Evolutionary conservation across 306 rosid species (phyloP).

Genomic region (Trifolium subterraneum): DNA sequence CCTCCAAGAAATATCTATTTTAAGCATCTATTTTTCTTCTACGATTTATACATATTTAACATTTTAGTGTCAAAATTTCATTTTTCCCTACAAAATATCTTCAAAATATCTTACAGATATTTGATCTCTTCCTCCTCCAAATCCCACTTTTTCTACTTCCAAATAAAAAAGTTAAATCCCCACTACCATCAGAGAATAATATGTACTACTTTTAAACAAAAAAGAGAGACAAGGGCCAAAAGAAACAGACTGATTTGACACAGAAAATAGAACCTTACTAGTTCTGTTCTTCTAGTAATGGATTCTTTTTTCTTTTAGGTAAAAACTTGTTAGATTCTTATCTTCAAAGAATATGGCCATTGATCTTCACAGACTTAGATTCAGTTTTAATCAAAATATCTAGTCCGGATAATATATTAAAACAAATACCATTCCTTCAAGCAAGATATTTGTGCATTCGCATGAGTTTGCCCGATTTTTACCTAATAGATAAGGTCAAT

Average conservation of each 20-base stretch:
- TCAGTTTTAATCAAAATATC: conserved; percentile 41
- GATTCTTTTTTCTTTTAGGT: background rate
- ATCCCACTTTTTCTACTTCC: background rate
- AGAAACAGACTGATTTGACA: too few relatives aligned
- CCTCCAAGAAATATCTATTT: too few relatives aligned
- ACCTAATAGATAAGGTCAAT: too few relatives aligned
- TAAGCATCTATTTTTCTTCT: too few relatives aligned
- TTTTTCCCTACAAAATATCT: background rate
- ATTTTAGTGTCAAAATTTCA: too few relatives aligned
- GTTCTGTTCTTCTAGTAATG: background rate
- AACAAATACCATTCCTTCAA: too few relatives aligned
- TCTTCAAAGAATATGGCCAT: background rate
- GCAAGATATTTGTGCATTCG: too few relatives aligned
- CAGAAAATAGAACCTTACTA: too few relatives aligned
- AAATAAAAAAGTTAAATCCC: background rate
- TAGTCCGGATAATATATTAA: background rate
- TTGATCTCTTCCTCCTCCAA: background rate
- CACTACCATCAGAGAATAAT: background rate
- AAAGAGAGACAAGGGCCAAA: too few relatives aligned
- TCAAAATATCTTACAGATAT: background rate
- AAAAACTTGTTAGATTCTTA: background rate
- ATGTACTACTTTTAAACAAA: conserved; percentile 18
- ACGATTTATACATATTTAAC: too few relatives aligned
- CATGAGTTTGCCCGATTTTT: too few relatives aligned
- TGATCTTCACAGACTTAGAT: conserved; percentile 14